phyloP scores from a whole-genome alignment of 305 asterid genomes.

The Vinca major region DNA sequence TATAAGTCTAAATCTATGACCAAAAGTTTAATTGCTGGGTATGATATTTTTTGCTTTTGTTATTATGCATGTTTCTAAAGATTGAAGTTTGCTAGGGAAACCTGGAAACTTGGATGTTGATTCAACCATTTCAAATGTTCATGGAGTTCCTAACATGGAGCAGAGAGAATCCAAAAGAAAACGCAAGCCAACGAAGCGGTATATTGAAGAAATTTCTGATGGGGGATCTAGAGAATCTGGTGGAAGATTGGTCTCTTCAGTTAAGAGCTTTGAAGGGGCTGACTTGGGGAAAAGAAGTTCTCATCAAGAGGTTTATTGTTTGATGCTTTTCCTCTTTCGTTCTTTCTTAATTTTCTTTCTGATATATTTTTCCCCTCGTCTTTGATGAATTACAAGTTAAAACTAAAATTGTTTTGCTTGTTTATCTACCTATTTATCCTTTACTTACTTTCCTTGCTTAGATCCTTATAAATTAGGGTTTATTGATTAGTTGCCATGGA shows the following conservation, averaged over 20 bases:
- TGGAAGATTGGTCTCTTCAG: conserved; percentile 33
- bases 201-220: conserved; percentile 82
- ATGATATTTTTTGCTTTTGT: conserved; percentile 9
- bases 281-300: conserved; percentile 29
- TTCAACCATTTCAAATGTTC: conserved; percentile 23
- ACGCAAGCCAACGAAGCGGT: conserved; percentile 86
- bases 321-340: conserved; percentile 6
- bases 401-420: background rate
- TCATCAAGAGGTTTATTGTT: conserved; percentile 41
- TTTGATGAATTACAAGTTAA: background rate
- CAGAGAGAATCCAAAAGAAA: conserved; percentile 70
- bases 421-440: background rate
- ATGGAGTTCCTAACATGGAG: conserved; percentile 42
- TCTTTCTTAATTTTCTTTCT: background rate
- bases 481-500: background rate
- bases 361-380: background rate
- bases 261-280: conserved; percentile 23
- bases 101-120: conserved; percentile 24
- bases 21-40: background rate
- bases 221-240: conserved; percentile 57
- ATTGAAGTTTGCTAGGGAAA: conserved; percentile 26
- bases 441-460: background rate
- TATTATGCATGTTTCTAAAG: conserved; percentile 18
- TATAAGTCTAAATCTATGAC: background rate
- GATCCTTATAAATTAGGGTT: background rate